Percentiles rank a stretch among this genome's conserved stretches.
phyloP scores from a whole-genome alignment of 352 stramenopile species.

The Phytophthora ohioensis region DNA sequence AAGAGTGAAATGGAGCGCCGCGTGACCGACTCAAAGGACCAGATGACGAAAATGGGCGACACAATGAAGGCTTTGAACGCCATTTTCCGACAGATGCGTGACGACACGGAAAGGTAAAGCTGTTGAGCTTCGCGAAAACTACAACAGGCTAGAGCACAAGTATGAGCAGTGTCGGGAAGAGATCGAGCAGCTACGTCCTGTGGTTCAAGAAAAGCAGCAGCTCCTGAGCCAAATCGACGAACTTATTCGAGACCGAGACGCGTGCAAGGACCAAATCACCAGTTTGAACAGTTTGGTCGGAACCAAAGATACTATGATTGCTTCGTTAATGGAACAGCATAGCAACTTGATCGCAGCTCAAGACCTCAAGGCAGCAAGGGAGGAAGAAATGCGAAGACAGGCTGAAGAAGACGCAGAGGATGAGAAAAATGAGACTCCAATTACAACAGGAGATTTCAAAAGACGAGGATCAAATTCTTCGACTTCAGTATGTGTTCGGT shows the following conservation, averaged over 20 bases:
- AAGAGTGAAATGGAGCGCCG: slow-evolving; percentile 80
- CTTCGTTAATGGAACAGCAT: slow-evolving; percentile 77
- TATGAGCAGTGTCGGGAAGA: slow-evolving; percentile 66
- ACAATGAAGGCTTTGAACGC: slow-evolving; percentile 94
- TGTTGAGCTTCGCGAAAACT: slow-evolving; percentile 88
- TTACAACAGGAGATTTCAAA: neutral
- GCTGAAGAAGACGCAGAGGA: slow-evolving; percentile 55
- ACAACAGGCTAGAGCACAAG: slow-evolving; percentile 77
- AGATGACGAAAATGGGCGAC: slow-evolving; percentile 92
- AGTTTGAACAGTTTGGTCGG: slow-evolving; percentile 50
- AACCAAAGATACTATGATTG: slow-evolving; percentile 74
- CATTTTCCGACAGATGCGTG: slow-evolving; percentile 94
- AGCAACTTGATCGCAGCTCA: slow-evolving; percentile 74
- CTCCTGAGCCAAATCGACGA: slow-evolving; percentile 54
- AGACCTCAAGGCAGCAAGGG: slow-evolving; percentile 60
- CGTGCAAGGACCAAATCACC: slow-evolving; percentile 52
- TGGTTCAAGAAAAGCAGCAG: slow-evolving; percentile 61
- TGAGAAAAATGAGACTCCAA: slow-evolving; percentile 41
- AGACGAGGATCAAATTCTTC: neutral
- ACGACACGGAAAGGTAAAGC: slow-evolving; percentile 89
- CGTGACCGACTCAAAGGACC: slow-evolving; percentile 72
- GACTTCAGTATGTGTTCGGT: slow-evolving; percentile 60
- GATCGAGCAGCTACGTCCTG: slow-evolving; percentile 62
- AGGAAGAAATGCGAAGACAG: slow-evolving; percentile 55
- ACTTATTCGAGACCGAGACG: slow-evolving; percentile 38